Conservation (phyloP, 108 stramenopile species). For the Skeletonema marinoi region DNA sequence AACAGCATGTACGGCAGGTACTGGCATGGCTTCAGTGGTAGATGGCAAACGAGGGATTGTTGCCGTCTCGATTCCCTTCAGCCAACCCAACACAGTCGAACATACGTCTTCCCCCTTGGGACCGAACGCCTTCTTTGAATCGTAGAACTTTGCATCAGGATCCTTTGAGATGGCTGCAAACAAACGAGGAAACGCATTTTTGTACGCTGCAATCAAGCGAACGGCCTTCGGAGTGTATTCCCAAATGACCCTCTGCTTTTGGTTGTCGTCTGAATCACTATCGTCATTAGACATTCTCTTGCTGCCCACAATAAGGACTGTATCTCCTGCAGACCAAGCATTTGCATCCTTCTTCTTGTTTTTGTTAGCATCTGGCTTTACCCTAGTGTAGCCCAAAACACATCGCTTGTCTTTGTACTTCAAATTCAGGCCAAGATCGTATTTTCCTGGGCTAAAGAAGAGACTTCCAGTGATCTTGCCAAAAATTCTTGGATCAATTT, state of each 20-base stretch:
- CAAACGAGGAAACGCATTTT: slow-evolving; percentile 87
- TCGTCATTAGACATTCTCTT: slow-evolving; percentile 42
- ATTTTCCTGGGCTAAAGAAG: slow-evolving; percentile 80
- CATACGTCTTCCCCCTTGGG: slow-evolving; percentile 72
- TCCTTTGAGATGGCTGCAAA: slow-evolving; percentile 74
- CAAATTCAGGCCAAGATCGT: slow-evolving; percentile 95
- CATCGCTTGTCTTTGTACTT: slow-evolving; percentile 80
- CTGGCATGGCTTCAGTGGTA: slow-evolving; percentile 89
- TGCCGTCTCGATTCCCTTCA: slow-evolving; percentile 86
- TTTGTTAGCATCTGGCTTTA: slow-evolving; percentile 44
- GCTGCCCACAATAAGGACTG: slow-evolving; percentile 82
- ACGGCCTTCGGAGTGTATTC: slow-evolving; percentile 94
- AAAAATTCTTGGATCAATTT: slow-evolving; percentile 78
- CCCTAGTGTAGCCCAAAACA: slow-evolving; percentile 89
- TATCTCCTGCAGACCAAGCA: slow-evolving; percentile 87
- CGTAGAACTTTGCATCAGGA: slow-evolving; percentile 88
- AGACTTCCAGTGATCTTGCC: slow-evolving; percentile 86
- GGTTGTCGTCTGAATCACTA: slow-evolving; percentile 46
- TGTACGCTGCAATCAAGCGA: slow-evolving; percentile 89
- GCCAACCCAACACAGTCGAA: slow-evolving; percentile 83
- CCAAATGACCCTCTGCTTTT: slow-evolving; percentile 72
- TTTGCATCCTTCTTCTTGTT: slow-evolving; percentile 50
- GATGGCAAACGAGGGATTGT: slow-evolving; percentile 89
- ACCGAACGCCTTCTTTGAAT: slow-evolving; percentile 80
- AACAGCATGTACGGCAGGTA: slow-evolving; percentile 88